Evolutionary conservation across 805 yeast species (phyloP).

Genomic region (Nakazawaea wyomingensis): DNA sequence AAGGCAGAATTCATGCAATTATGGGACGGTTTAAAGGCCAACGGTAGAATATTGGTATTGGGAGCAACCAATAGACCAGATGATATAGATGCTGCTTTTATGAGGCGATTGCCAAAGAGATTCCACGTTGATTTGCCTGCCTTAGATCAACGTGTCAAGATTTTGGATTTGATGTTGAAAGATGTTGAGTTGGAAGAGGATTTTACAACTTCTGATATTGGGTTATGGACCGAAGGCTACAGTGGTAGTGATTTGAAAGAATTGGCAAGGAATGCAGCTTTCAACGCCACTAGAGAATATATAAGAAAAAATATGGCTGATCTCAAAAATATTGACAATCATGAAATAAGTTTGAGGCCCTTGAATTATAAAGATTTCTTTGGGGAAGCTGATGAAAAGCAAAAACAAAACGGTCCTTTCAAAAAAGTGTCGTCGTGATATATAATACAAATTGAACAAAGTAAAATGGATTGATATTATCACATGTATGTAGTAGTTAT

Average conservation of each 20-base stretch:
- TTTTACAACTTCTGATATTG: conserved; percentile 60
- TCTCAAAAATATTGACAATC: conserved; percentile 30
- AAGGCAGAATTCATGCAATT: conserved; percentile 97
- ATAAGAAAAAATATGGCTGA: conserved; percentile 51
- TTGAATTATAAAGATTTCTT: conserved; percentile 57
- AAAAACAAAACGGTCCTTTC: neutral
- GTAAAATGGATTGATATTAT: too few species aligned
- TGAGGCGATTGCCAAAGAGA: conserved; percentile 89
- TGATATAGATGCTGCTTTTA: conserved; percentile 88
- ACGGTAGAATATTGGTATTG: conserved; percentile 78
- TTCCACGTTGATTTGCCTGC: conserved; percentile 76
- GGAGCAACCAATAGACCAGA: conserved; percentile 94
- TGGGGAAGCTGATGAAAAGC: neutral
- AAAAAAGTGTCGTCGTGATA: too few species aligned
- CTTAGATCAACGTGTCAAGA: conserved; percentile 59
- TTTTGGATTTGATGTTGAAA: conserved; percentile 60
- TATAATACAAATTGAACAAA: too few species aligned
- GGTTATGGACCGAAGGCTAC: conserved; percentile 60
- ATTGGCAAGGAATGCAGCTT: conserved; percentile 88
- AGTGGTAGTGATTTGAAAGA: conserved; percentile 94
- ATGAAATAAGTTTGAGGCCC: conserved; percentile 50
- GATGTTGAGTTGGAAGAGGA: conserved; percentile 57
- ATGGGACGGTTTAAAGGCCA: conserved; percentile 85
- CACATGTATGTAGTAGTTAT: too few species aligned
- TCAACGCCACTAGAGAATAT: conserved; percentile 82